These are phyloP conservation scores for Tieghemostelium lacteum DNA, from an alignment of 78 protist species.

Conservation along the genomic window DNA sequence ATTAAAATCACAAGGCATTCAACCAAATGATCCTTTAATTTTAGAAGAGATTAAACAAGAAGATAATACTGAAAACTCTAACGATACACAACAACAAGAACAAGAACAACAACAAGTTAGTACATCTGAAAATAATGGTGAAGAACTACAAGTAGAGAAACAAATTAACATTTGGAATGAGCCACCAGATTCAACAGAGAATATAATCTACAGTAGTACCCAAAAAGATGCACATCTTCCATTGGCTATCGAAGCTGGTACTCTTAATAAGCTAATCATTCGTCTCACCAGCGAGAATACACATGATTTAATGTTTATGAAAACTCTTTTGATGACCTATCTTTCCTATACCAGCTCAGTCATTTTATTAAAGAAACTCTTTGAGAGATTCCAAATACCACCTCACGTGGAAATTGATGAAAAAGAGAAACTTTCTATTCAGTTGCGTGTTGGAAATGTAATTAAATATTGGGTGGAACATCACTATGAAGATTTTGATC, in stretches of 20 bases:
- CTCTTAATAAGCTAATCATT: slow-evolving; percentile 52
- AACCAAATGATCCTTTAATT: slow-evolving; percentile 63
- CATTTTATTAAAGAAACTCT: slow-evolving; percentile 39
- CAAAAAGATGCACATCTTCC: not conserved
- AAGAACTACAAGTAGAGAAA: slow-evolving; percentile 7
- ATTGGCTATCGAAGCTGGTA: slow-evolving; percentile 60
- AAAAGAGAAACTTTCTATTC: slow-evolving; percentile 47
- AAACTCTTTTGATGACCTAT: slow-evolving; percentile 78
- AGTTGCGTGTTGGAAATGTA: slow-evolving; percentile 74
- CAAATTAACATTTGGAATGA: slow-evolving; percentile 66
- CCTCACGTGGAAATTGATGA: slow-evolving; percentile 33
- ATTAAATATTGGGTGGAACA: slow-evolving; percentile 82
- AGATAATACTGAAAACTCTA: not conserved
- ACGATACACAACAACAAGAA: not conserved
- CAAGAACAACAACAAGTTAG: not conserved
- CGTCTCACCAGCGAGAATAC: slow-evolving; percentile 39
- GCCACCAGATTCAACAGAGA: slow-evolving; percentile 37
- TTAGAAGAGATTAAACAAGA: slow-evolving; percentile 8
- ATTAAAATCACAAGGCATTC: slow-evolving; percentile 44
- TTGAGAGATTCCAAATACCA: slow-evolving; percentile 80
- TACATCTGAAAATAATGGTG: not conserved
- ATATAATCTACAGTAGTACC: slow-evolving; percentile 15
- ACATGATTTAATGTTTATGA: slow-evolving; percentile 78
- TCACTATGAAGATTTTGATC: slow-evolving; percentile 76
- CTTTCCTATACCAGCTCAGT: slow-evolving; percentile 57